These are phyloP conservation scores for Candida golubevii DNA, from an alignment of 805 yeast species.

Conservation along the genomic window DNA sequence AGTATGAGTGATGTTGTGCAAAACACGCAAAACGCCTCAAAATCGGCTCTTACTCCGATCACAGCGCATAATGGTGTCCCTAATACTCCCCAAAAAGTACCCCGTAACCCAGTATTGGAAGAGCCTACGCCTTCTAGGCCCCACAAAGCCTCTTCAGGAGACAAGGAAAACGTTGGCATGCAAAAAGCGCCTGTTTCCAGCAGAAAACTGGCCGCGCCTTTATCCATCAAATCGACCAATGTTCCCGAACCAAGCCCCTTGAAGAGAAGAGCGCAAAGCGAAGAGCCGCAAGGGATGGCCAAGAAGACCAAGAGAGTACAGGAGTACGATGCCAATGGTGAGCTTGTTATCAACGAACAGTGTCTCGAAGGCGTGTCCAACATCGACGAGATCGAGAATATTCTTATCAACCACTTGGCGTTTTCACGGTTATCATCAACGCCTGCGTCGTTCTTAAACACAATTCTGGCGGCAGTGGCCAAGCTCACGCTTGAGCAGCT, in stretches of 20 bases:
- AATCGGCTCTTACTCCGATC: conserved; percentile 6
- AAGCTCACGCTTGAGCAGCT: conserved; percentile 42
- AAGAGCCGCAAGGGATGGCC: conserved; percentile 25
- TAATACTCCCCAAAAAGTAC: conserved; percentile 5
- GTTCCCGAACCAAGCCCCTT: conserved; percentile 14
- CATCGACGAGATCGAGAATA: conserved; percentile 52
- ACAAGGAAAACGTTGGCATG: conserved; percentile 3
- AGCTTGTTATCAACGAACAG: conserved; percentile 22
- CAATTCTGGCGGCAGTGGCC: conserved; percentile 55
- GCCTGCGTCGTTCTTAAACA: conserved; percentile 67
- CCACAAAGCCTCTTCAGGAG: neutral
- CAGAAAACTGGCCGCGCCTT: conserved; percentile 18
- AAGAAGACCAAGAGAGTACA: conserved; percentile 17
- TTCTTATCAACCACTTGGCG: conserved; percentile 80
- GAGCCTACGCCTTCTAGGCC: conserved; percentile 9
- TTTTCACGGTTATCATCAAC: conserved; percentile 85
- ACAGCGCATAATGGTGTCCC: neutral
- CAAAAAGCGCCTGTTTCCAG: neutral
- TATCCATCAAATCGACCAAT: conserved; percentile 26
- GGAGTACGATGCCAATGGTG: conserved; percentile 23
- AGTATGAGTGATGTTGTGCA: conserved; percentile 6
- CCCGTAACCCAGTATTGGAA: neutral
- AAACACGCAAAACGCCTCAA: neutral
- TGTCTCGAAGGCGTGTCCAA: conserved; percentile 32
- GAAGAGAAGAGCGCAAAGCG: conserved; percentile 30